Evolutionary conservation across 2,329 filamentous ascomycete genomes (phyloP).

Genomic region (Incumbomyces lentus): DNA sequence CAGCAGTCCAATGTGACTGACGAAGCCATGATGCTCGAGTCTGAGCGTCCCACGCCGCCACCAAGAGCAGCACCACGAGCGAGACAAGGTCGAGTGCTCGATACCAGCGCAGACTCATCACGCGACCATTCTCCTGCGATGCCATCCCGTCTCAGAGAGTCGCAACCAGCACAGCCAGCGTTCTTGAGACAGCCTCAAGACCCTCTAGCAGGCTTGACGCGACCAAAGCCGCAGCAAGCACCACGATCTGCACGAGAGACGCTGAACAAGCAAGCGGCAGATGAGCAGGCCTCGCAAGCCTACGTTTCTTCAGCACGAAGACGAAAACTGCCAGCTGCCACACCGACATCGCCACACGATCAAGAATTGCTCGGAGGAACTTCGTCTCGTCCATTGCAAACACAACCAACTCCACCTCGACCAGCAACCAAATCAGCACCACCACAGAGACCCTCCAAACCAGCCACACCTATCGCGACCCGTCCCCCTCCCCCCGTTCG

Average conservation of each 20-base stretch:
- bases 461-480: conserved; percentile 33
- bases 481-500: conserved; percentile 40
- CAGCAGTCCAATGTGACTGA: conserved; percentile 18
- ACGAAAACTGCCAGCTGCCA: conserved; percentile 51
- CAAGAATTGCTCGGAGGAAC: conserved; percentile 54
- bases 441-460: conserved; percentile 28
- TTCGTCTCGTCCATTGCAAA: conserved; percentile 18
- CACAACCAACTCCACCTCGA: conserved; percentile 22
- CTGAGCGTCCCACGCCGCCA: conserved; percentile 47
- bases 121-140: conserved; percentile 43
- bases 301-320: conserved; percentile 81
- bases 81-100: conserved; percentile 10
- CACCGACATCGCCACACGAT: conserved; percentile 36
- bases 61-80: conserved; percentile 21
- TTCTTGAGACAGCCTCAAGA: conserved; percentile 49
- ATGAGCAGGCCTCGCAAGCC: conserved; percentile 70
- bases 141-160: conserved; percentile 32
- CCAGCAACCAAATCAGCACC: conserved; percentile 26
- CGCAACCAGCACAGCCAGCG: conserved; percentile 33
- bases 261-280: conserved; percentile 61
- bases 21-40: conserved; percentile 68
- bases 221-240: conserved; percentile 24
- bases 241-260: conserved; percentile 47
- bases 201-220: conserved; percentile 19
- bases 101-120: conserved; percentile 14